Evolutionary conservation across 140 eudicot genomes (phyloP), one percentile per base, ranked within the genome.

Genomic region (Bidens hawaiensis): DNA sequence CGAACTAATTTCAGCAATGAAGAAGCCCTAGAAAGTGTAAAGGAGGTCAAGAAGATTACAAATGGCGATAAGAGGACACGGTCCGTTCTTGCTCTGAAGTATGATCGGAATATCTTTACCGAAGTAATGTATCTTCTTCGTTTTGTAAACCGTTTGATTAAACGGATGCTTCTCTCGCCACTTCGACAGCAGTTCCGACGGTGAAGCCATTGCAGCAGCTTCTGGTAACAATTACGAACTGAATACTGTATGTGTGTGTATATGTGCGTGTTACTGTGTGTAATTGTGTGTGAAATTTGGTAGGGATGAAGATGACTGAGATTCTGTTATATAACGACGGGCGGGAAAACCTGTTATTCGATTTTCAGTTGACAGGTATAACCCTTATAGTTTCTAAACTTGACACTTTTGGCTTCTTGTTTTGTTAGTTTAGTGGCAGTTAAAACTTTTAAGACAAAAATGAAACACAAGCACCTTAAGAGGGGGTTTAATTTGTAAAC

Each of bases 51-150:
- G 67, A 68, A 11, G 4, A 33, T 75, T 84, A 91, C 99, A 91
- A 62, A 91, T 80, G 24, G 96, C 95, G 59, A 93, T 77, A 72
- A 91, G 95, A 63, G 99, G 99, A 67, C 99, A 93, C 12, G 96
- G 96, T 41, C 96, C 99, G 68, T 88, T 88, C 58, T 78, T 87
- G 72, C 85, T 88, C 51, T 93, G 96, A 62, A 93, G 94, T 67
- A 93, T 54, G 69, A 93, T 83, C 7, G 93, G 93, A 3, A 85
- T 76, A 12, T 74, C 55, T 22, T 84, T 79, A 4, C 89, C 93
- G 0, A 78, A 62, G 72, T 87, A 93, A 55, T 88, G 89, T 1
- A 93, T 85, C 1, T 58, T 34, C 64, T 88, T 93, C 19, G 89
- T 93, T 76, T 65, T 77, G 77, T 88, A 86, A 64, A 75, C 69